Evolutionary conservation across 2,329 filamentous ascomycete genomes (phyloP).

Genomic region (Tolypocladium endophyticum): DNA sequence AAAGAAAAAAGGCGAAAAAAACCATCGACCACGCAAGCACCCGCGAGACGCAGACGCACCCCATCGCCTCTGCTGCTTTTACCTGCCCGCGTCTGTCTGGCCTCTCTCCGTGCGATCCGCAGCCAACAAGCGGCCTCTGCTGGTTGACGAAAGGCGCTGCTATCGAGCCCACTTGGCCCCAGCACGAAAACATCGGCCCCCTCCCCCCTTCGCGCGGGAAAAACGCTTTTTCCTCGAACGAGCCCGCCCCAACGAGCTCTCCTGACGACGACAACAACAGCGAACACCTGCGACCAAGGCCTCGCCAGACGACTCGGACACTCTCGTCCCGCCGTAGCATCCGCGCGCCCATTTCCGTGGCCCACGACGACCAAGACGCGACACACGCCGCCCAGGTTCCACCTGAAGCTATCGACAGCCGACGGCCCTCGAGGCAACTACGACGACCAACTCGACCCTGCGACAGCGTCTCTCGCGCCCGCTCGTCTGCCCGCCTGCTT

Average conservation of each 20-base stretch:
- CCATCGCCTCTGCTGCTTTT: background rate
- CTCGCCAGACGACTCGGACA: conserved; percentile 2
- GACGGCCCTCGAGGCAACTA: conserved; percentile 20
- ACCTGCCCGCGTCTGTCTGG: background rate
- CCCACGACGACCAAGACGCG: conserved; percentile 2
- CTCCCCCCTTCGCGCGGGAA: conserved; percentile 3
- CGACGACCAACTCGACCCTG: conserved; percentile 17
- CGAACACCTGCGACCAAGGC: conserved; percentile 6
- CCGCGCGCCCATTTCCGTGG: background rate
- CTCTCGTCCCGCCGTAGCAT: background rate
- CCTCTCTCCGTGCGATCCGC: background rate
- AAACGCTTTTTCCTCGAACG: conserved; percentile 4
- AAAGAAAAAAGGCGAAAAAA: background rate
- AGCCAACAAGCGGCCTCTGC: background rate
- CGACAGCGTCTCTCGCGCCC: conserved; percentile 3
- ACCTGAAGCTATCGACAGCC: conserved; percentile 10
- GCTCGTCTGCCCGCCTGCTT: background rate
- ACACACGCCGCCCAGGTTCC: background rate
- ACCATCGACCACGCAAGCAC: background rate
- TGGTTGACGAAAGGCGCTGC: background rate
- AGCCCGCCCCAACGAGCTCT: conserved; percentile 2
- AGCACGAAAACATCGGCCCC: conserved; percentile 5
- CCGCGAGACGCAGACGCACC: background rate
- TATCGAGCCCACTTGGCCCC: conserved; percentile 4
- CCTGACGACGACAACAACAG: background rate